These are phyloP conservation scores for Microbotryum lychnidis-dioicae DNA, from an alignment of 1,284 basidiomycete species.

Conservation along the genomic window DNA sequence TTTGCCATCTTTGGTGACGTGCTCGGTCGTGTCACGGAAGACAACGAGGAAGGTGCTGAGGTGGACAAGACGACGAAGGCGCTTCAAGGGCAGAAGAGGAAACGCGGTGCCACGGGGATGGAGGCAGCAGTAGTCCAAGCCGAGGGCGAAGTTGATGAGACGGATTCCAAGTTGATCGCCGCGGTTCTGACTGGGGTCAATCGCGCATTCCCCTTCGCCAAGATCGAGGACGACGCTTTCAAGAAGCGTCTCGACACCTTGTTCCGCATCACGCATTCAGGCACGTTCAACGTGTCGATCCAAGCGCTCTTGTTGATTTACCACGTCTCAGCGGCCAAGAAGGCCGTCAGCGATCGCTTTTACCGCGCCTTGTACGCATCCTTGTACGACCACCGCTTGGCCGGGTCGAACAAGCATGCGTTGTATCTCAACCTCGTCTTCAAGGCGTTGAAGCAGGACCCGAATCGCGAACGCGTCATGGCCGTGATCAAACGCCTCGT, in stretches of 20 bases:
- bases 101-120: constrained; percentile 33
- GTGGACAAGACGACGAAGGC: constrained; percentile 29
- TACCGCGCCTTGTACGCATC: constrained; percentile 87
- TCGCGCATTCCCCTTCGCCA: constrained; percentile 87
- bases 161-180: constrained; percentile 74
- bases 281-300: constrained; percentile 86
- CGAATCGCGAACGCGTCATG: constrained; percentile 57
- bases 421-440: constrained; percentile 96
- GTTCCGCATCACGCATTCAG: constrained; percentile 88
- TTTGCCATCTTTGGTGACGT: constrained; percentile 92
- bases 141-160: constrained; percentile 56
- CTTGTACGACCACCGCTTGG: constrained; percentile 71
- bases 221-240: constrained; percentile 57
- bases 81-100: constrained; percentile 24
- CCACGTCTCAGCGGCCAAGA: constrained; percentile 54
- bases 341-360: constrained; percentile 67
- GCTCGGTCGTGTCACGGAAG: constrained; percentile 51
- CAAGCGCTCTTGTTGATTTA: constrained; percentile 90
- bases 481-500: constrained; percentile 81
- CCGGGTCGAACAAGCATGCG: constrained; percentile 82
- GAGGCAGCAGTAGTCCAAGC: constrained; percentile 40
- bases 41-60: constrained; percentile 36
- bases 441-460: constrained; percentile 80
- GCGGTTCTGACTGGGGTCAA: constrained; percentile 93
- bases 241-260: constrained; percentile 84